Conservation (phyloP, 2,329 filamentous ascomycete genomes). For the Bipolaris oryzae region DNA sequence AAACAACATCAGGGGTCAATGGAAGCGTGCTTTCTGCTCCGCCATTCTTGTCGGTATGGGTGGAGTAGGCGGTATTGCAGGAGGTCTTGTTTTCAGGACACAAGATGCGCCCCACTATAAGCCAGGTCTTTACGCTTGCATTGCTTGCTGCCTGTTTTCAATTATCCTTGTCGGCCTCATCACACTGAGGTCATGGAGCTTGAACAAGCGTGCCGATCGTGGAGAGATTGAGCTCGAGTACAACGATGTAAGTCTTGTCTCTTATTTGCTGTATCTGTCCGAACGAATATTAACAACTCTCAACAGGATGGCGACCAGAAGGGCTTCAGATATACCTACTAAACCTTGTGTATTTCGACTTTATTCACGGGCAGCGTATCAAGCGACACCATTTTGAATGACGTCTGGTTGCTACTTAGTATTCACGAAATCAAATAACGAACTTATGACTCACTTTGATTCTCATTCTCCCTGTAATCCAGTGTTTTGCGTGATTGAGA, state of each 20-base stretch:
- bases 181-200: conserved; percentile 39
- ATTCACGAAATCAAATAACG: no score
- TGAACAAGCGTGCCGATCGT: conserved; percentile 49
- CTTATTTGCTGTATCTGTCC: background rate
- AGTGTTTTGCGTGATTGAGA: no score
- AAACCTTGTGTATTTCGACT: background rate
- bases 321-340: conserved; percentile 45
- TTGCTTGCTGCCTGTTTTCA: conserved; percentile 47
- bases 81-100: conserved; percentile 71
- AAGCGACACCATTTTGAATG: no score
- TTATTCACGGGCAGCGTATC: background rate
- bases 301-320: conserved; percentile 39
- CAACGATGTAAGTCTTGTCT: conserved; percentile 37
- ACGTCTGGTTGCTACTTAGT: no score
- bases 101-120: conserved; percentile 48
- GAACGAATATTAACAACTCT: conserved; percentile 19
- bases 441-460: no score
- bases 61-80: conserved; percentile 78
- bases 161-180: conserved; percentile 43
- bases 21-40: conserved; percentile 82
- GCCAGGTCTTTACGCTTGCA: conserved; percentile 49
- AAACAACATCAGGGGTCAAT: conserved; percentile 87
- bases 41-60: conserved; percentile 78
- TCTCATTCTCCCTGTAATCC: no score
- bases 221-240: conserved; percentile 52